A percentile compares a stretch with the other conserved stretches of the same genome.
phyloP scores from a whole-genome alignment of 1,284 basidiomycete species.

The Moesziomyces globuligerus region DNA sequence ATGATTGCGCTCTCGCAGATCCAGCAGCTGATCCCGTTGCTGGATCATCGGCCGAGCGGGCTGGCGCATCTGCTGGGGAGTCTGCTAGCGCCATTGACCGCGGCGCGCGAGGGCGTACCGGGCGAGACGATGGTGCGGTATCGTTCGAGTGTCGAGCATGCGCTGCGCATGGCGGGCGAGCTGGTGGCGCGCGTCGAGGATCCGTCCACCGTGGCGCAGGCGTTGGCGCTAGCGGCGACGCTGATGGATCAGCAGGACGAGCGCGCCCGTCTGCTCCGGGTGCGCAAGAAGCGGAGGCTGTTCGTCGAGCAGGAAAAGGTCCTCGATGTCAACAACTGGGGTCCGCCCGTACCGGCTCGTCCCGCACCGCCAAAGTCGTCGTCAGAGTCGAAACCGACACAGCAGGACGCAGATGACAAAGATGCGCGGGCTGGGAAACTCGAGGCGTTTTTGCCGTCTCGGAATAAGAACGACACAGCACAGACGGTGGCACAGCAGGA shows the following conservation, averaged over 20 bases:
- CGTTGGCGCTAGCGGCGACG: slow-evolving; percentile 26
- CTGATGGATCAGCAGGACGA: slow-evolving; percentile 20
- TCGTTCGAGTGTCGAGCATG: slow-evolving; percentile 38
- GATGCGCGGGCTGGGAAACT: slow-evolving; percentile 1
- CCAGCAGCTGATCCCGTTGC: slow-evolving; percentile 42
- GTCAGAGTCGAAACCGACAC: too few species aligned
- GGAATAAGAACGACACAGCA: slow-evolving; percentile 7
- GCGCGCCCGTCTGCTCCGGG: slow-evolving; percentile 21
- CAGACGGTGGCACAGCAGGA: slow-evolving; percentile 2
- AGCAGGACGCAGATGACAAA: background rate
- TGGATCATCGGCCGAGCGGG: slow-evolving; percentile 39
- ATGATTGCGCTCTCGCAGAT: slow-evolving; percentile 46
- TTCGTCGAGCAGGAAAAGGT: slow-evolving; percentile 38
- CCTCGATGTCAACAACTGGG: slow-evolving; percentile 24
- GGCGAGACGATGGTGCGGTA: slow-evolving; percentile 32
- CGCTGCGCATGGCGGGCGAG: slow-evolving; percentile 30
- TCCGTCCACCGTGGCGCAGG: slow-evolving; percentile 9
- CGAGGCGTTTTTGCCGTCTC: slow-evolving; percentile 20
- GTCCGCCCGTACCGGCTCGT: slow-evolving; percentile 12
- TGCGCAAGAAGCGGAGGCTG: slow-evolving; percentile 31
- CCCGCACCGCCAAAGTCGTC: too few species aligned
- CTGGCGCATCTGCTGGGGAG: slow-evolving; percentile 27
- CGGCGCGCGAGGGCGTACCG: background rate
- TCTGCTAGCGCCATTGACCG: slow-evolving; percentile 20
- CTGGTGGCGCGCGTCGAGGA: slow-evolving; percentile 20